Evolutionary conservation across 495 filamentous ascomycete genomes (phyloP).

Genomic region (Diplogelasinospora grovesii): DNA sequence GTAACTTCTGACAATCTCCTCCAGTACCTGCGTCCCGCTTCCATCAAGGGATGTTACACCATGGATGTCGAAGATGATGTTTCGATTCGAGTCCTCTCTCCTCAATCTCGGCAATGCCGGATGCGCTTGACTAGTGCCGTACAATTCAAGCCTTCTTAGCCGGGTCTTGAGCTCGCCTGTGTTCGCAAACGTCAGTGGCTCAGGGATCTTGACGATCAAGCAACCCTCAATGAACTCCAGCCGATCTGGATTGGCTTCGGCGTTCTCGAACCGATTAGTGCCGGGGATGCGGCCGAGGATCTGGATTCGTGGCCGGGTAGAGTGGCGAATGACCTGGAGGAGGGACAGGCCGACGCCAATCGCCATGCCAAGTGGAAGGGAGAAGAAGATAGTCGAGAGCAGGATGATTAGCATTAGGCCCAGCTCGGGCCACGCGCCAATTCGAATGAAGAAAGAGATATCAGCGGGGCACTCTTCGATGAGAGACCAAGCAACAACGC

Average conservation of each 20-base stretch:
- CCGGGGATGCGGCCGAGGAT: slow-evolving; percentile 88
- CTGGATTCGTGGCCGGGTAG: slow-evolving; percentile 89
- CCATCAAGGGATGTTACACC: slow-evolving; percentile 90
- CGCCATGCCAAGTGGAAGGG: slow-evolving; percentile 76
- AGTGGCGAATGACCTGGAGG: slow-evolving; percentile 81
- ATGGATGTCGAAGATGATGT: slow-evolving; percentile 94
- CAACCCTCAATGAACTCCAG: slow-evolving; percentile 88
- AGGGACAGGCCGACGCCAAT: slow-evolving; percentile 83
- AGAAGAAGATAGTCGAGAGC: slow-evolving; percentile 87
- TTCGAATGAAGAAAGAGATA: slow-evolving; percentile 77
- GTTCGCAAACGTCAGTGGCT: slow-evolving; percentile 94
- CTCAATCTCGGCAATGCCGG: slow-evolving; percentile 77
- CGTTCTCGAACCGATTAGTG: slow-evolving; percentile 79
- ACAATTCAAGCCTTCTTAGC: slow-evolving; percentile 75
- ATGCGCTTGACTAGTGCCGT: slow-evolving; percentile 76
- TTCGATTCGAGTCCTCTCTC: slow-evolving; percentile 65
- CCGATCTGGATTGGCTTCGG: slow-evolving; percentile 66
- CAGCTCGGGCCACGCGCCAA: slow-evolving; percentile 80
- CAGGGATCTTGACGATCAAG: slow-evolving; percentile 93
- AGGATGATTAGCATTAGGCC: slow-evolving; percentile 86
- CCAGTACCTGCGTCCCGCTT: slow-evolving; percentile 83
- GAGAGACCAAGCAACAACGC: slow-evolving; percentile 87
- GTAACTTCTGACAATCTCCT: slow-evolving; percentile 80
- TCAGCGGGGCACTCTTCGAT: slow-evolving; percentile 95
- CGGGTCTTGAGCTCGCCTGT: slow-evolving; percentile 86